Evolutionary conservation across 768 basidiomycete genomes (phyloP).

Genomic region (Holtermannia corniformis): DNA sequence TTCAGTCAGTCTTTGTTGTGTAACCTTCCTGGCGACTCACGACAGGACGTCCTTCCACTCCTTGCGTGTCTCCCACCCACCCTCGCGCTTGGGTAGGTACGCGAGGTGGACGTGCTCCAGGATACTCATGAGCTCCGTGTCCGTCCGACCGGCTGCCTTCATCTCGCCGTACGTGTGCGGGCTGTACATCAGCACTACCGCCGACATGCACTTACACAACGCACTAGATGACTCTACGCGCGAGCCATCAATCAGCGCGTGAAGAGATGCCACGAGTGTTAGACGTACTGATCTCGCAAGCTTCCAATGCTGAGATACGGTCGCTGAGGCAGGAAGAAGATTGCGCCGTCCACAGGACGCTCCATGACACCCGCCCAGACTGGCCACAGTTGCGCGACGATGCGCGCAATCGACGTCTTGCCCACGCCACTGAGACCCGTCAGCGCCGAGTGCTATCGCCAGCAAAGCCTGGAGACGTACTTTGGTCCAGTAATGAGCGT

Average conservation of each 20-base stretch:
- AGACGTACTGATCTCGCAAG: slow-evolving; percentile 65
- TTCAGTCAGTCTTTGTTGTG: background rate
- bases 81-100: slow-evolving; percentile 77
- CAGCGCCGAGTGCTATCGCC: background rate
- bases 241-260: slow-evolving; percentile 4
- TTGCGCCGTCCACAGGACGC: slow-evolving; percentile 54
- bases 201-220: slow-evolving; percentile 1
- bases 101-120: slow-evolving; percentile 71
- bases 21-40: slow-evolving; percentile 8
- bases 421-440: slow-evolving; percentile 63
- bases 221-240: slow-evolving; percentile 59
- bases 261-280: background rate
- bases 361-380: slow-evolving; percentile 43
- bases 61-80: slow-evolving; percentile 78
- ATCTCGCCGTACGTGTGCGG: slow-evolving; percentile 75
- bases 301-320: slow-evolving; percentile 85
- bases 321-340: slow-evolving; percentile 71
- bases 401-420: slow-evolving; percentile 78
- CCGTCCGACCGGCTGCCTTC: slow-evolving; percentile 52
- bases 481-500: slow-evolving; percentile 80
- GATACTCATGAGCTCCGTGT: slow-evolving; percentile 63
- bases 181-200: slow-evolving; percentile 17
- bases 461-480: slow-evolving; percentile 31
- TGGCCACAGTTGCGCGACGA: slow-evolving; percentile 83
- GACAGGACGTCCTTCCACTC: slow-evolving; percentile 88